Conservation (phyloP, 495 filamentous ascomycete genomes). For the Immersiella caudata region DNA sequence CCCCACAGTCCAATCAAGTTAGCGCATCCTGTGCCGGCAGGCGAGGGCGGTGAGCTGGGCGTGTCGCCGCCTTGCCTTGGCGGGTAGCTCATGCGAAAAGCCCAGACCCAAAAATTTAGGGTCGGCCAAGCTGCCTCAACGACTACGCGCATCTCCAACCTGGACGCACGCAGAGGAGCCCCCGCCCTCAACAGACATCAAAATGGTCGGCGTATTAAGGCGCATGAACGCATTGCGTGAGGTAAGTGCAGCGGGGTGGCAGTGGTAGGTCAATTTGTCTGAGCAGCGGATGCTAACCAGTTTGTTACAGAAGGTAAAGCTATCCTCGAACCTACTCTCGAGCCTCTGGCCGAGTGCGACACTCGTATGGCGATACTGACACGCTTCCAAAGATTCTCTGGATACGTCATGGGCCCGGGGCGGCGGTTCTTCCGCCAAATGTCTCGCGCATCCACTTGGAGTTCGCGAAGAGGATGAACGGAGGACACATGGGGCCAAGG, state of each 20-base stretch:
- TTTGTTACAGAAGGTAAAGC: conserved; percentile 43
- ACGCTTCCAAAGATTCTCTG: conserved; percentile 61
- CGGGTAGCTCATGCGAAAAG: not conserved
- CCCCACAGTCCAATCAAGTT: not conserved
- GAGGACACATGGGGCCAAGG: conserved; percentile 81
- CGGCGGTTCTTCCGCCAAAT: conserved; percentile 75
- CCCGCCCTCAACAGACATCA: conserved; percentile 34
- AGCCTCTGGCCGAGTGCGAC: conserved; percentile 10
- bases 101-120: conserved; percentile 32
- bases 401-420: conserved; percentile 76
- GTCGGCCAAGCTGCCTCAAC: not conserved
- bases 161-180: conserved; percentile 9
- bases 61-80: conserved; percentile 1
- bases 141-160: not conserved
- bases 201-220: conserved; percentile 77
- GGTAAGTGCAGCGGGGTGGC: conserved; percentile 54
- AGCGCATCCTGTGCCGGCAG: conserved; percentile 24
- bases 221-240: conserved; percentile 77
- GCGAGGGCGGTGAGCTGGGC: conserved; percentile 29
- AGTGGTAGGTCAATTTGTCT: not conserved
- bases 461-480: conserved; percentile 66
- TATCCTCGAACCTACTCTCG: conserved; percentile 14
- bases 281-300: conserved; percentile 18
- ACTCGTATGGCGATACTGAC: conserved; percentile 28
- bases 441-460: conserved; percentile 83